Evolutionary conservation across 139 green algal species (phyloP), one percentile per base, ranked within the genome.

Genomic region (Mesostigma viride): DNA sequence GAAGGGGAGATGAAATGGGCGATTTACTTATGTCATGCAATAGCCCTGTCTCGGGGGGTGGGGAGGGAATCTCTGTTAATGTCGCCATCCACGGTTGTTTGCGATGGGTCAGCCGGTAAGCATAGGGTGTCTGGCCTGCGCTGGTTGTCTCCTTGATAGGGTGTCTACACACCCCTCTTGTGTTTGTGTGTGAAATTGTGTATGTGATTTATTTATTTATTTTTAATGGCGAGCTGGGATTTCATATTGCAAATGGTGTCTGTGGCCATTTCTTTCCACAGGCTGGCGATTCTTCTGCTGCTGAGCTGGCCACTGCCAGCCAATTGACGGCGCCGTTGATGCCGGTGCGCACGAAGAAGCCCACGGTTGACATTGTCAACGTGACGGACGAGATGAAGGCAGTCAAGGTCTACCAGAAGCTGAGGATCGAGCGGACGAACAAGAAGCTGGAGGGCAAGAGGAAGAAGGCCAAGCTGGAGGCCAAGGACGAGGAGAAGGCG

Each of bases 401-500:
- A 35, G 35, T 75, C 64, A 78, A 74, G 20, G 90, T 88, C 3
- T 97, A 96, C 82, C 68, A 72, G 71, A 95, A 91, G 83, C 79
- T 98, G 62, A 81, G 91, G 30, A 24, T 94, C 70, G 92, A 96
- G 87, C 84, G 89, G 60, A 90, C 87, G 72, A 97, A 96, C 76
- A 70, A 62, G 5, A 83, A 87, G 58, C 72, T 89, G 70, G 70
- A 80, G n/a, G 92, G 92, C 62, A 62, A 81, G 26, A 85, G 92
- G 57, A 96, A 96, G 88, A 83, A 84, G 61, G 86, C 86, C 33
- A 79, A 79, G 48, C 83, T 91, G 62, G 86, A 70, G 31, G 89
- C 80, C 11, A 81, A 84, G 60, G 88, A 86, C 62, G 85, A 90
- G 75, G 84, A 91, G 48, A 73, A 80, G 56, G n/a, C n/a, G n/a